Evolutionary conservation across 228 moss, liverwort and hornwort genomes (phyloP), one percentile per base, ranked within the genome.

Genomic region (Sphagnum fallax): DNA sequence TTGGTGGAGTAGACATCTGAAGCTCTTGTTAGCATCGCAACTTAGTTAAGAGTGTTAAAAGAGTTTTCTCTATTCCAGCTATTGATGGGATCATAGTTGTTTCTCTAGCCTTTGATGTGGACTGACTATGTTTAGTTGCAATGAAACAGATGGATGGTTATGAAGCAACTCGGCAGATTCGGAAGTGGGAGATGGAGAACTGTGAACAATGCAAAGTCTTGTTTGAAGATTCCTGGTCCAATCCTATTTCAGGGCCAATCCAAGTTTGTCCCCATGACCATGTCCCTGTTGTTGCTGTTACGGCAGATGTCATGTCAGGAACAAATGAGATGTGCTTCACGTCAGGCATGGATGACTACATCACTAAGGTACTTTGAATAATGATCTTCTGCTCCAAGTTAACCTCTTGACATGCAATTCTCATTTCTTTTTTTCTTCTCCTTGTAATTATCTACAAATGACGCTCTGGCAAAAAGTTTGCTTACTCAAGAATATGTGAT

Each of bases 281-380:
- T 66, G 77, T 92, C 65, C 88, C 93, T 10, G 91, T 96, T 6
- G 91, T 93, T 18, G 93, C 88, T 65, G 80, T 96, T 18, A 96
- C 91, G 53, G 93, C 93, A 13, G 91, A 96, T 73, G 88, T 91
- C 55, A 92, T 96, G 96, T 86, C 88, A 77, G 92, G 91, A 51
- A 96, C 93, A 13, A 81, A 88, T 61, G 86, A 80, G 63, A 74
- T 84, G 78, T 91, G 93, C 70, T 79, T 84, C 68, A 82, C 48
- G 47, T 69, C 88, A 10, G 88, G 96, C 75, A 93, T 96, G 91
- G 93, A 96, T 67, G 93, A 96, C 73, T 96, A 89, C 66, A 84
- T 90, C 51, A 88, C 94, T 16, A 92, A 95, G 88, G 94, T 90
- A 88, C 62, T 11, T 1, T 4, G 5, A 13, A 6, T 2, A 32